Percentiles rank a stretch among this genome's conserved stretches.
Evolutionary conservation across 129 eudicot species (phyloP).

Genomic region (Artemisia argyi): DNA sequence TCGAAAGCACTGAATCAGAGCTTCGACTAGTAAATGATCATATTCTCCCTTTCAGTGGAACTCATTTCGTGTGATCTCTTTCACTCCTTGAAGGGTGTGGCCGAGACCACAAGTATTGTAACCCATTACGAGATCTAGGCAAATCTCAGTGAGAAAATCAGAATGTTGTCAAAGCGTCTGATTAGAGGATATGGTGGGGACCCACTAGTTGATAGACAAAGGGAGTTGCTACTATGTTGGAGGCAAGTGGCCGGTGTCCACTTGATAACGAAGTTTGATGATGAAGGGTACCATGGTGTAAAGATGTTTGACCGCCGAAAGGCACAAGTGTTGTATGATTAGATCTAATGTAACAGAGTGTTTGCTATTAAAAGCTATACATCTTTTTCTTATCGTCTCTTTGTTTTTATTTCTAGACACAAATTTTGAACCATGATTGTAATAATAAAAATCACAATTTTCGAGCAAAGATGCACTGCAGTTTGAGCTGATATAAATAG

Average conservation of each 20-base stretch:
- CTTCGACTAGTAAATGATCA: constrained; percentile 38
- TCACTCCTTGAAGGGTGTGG: constrained; percentile 52
- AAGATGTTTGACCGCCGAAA: constrained; percentile 50
- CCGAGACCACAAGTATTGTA: constrained; percentile 61
- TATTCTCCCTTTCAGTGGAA: constrained; percentile 40
- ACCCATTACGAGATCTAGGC: constrained; percentile 26
- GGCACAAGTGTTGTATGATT: constrained; percentile 42
- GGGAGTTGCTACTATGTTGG: constrained; percentile 55
- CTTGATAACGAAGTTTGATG: constrained; percentile 45
- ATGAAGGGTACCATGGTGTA: constrained; percentile 59
- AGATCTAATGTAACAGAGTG: no score
- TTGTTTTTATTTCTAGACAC: no score
- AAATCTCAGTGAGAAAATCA: constrained; percentile 34
- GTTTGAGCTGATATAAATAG: no score
- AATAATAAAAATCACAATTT: no score
- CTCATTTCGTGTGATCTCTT: constrained; percentile 59
- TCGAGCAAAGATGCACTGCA: no score
- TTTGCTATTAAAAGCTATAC: no score
- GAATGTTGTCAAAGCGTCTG: constrained; percentile 54
- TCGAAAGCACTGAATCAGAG: constrained; percentile 52
- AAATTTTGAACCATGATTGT: no score
- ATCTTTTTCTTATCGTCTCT: no score
- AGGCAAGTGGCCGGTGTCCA: constrained; percentile 54
- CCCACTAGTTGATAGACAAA: constrained; percentile 61
- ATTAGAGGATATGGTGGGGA: constrained; percentile 59